Evolutionary conservation across 164 flowering plant species (phyloP).

Genomic region (Cinnamomum micranthum): DNA sequence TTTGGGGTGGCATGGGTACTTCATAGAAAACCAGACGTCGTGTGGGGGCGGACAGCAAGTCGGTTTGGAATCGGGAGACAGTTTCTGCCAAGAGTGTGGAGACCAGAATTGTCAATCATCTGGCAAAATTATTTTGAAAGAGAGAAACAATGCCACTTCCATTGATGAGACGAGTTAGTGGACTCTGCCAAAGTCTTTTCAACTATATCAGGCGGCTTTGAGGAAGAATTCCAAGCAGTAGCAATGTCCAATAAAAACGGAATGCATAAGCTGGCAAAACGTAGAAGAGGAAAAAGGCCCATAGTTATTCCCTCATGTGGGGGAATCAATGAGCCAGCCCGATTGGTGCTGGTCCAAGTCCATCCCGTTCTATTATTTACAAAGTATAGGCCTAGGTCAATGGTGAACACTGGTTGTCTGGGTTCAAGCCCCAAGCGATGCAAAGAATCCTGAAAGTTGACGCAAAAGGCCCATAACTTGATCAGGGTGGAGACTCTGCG

Average conservation of each 20-base stretch:
- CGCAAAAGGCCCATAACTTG: no score
- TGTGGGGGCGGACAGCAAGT: not conserved
- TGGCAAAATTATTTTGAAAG: not conserved
- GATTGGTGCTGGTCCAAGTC: no score
- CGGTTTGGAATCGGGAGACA: not conserved
- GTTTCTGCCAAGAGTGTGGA: not conserved
- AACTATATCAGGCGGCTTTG: not conserved
- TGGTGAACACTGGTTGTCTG: no score
- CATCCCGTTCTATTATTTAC: no score
- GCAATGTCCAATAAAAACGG: not conserved
- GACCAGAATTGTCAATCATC: no score
- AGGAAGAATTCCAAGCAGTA: not conserved
- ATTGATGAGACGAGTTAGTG: not conserved
- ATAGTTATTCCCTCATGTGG: not conserved
- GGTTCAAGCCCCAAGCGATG: no score
- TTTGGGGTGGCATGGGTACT: not conserved
- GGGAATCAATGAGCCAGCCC: no score
- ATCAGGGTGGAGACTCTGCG: no score
- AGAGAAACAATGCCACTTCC: not conserved
- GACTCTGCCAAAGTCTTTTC: not conserved
- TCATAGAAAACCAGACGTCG: not conserved
- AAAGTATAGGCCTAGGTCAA: no score
- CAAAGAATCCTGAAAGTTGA: no score
- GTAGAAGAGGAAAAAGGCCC: not conserved
- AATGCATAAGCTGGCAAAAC: not conserved